Percentiles rank a stretch among this genome's conserved stretches.
Conservation (phyloP, 164 flowering plant genomes). For the Vitis rupestris region DNA sequence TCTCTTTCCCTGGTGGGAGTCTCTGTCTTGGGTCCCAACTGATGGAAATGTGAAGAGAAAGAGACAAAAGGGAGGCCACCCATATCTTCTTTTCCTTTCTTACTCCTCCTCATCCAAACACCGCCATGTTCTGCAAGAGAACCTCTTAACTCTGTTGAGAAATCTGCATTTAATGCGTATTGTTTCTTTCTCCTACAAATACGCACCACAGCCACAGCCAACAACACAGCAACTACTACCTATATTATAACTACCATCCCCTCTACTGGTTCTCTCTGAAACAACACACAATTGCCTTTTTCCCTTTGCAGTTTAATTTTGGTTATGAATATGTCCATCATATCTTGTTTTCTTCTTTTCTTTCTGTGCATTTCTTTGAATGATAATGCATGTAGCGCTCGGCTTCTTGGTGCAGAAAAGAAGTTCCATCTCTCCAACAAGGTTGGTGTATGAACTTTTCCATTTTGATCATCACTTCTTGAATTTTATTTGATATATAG, state of each 20-base stretch:
- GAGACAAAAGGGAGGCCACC: conserved; percentile 24
- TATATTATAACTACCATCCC: background rate
- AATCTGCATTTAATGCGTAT: conserved; percentile 29
- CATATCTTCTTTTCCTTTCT: conserved; percentile 24
- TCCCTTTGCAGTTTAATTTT: no score
- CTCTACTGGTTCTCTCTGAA: background rate
- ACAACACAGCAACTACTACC: background rate
- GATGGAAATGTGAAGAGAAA: conserved; percentile 13
- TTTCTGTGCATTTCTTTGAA: conserved; percentile 23
- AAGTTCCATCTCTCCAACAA: conserved; percentile 10
- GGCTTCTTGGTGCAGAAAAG: conserved; percentile 17
- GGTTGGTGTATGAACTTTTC: conserved; percentile 11
- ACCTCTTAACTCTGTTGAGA: conserved; percentile 2
- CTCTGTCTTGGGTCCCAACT: conserved; percentile 16
- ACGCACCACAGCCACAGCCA: background rate
- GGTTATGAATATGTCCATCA: conserved; percentile 16
- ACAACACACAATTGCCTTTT: background rate
- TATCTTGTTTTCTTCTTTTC: conserved; percentile 15
- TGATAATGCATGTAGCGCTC: conserved; percentile 23
- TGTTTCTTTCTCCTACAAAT: conserved; percentile 5
- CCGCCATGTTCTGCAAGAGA: conserved; percentile 26
- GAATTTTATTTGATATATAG: background rate
- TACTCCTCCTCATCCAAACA: conserved; percentile 26
- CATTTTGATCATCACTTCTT: background rate
- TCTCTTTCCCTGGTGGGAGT: conserved; percentile 10